Evolutionary conservation across 768 basidiomycete species (phyloP).

Genomic region (Trametes villosa): DNA sequence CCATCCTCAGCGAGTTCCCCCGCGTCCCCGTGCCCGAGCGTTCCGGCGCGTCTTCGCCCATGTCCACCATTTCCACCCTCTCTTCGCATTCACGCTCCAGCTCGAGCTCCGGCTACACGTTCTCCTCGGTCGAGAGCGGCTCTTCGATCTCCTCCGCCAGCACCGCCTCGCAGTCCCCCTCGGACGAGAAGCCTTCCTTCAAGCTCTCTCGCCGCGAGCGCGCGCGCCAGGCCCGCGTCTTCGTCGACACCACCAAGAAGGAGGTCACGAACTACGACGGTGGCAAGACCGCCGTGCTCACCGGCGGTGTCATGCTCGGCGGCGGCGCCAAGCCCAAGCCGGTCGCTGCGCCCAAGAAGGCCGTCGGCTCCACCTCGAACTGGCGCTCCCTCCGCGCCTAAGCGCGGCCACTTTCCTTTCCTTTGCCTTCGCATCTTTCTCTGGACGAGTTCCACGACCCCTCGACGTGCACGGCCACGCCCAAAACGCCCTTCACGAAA

Average conservation of each 20-base stretch:
- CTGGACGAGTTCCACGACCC: slow-evolving; percentile 28
- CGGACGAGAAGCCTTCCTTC: slow-evolving; percentile 36
- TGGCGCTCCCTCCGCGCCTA: slow-evolving; percentile 63
- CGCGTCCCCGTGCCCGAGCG: slow-evolving; percentile 36
- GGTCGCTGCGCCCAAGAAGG: slow-evolving; percentile 35
- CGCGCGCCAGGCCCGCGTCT: slow-evolving; percentile 70
- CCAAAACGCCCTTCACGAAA: slow-evolving; percentile 26
- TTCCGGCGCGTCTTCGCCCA: slow-evolving; percentile 48
- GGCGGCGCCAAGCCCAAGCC: slow-evolving; percentile 33
- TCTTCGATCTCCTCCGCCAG: slow-evolving; percentile 46
- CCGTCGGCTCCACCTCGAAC: slow-evolving; percentile 38
- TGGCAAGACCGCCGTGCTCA: slow-evolving; percentile 86
- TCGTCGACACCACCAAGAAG: slow-evolving; percentile 72
- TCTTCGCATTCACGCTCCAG: slow-evolving; percentile 57
- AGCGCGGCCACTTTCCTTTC: slow-evolving; percentile 26
- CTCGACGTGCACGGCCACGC: slow-evolving; percentile 22
- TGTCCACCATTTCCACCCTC: slow-evolving; percentile 50
- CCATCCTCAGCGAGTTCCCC: slow-evolving; percentile 64
- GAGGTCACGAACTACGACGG: slow-evolving; percentile 87
- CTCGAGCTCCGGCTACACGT: slow-evolving; percentile 73
- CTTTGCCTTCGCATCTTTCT: slow-evolving; percentile 21
- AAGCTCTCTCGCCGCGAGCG: slow-evolving; percentile 72
- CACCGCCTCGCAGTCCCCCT: slow-evolving; percentile 42
- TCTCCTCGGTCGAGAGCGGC: slow-evolving; percentile 60
- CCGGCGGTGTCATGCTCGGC: slow-evolving; percentile 88